These are phyloP conservation scores for Knufia petricola DNA, from an alignment of 2,329 filamentous ascomycete genomes.

Conservation along the genomic window DNA sequence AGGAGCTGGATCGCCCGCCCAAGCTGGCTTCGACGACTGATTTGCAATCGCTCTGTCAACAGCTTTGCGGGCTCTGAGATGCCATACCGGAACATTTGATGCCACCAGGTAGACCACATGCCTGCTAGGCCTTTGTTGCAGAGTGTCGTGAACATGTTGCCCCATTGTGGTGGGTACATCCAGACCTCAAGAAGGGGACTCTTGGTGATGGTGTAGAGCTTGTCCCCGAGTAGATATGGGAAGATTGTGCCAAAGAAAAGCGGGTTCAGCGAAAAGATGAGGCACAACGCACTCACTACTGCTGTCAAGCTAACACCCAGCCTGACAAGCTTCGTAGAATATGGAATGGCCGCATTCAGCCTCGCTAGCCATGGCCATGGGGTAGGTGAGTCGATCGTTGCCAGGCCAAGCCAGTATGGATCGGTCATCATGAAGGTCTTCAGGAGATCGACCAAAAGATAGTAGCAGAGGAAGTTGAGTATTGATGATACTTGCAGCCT, in stretches of 20 bases:
- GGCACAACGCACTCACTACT: conserved; percentile 51
- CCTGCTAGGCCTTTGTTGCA: conserved; percentile 62
- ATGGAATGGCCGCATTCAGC: conserved; percentile 8
- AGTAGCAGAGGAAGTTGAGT: conserved; percentile 42
- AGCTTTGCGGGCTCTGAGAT: conserved; percentile 27
- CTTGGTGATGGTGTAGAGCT: conserved; percentile 37
- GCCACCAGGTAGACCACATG: conserved; percentile 83
- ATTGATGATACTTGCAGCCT: conserved; percentile 11
- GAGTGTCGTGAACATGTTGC: conserved; percentile 28
- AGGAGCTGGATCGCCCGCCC: conserved; percentile 35
- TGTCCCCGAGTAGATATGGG: conserved; percentile 37
- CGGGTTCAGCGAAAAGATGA: conserved; percentile 52
- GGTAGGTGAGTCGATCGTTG: conserved; percentile 39
- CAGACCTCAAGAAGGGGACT: conserved; percentile 52
- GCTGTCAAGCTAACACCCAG: conserved; percentile 46
- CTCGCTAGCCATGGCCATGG: conserved; percentile 20
- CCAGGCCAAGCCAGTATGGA: conserved; percentile 60
- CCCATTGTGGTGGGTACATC: conserved; percentile 53
- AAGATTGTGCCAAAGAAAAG: conserved; percentile 48
- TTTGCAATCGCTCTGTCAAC: conserved; percentile 12
- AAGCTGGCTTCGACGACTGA: conserved; percentile 12
- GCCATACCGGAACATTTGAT: conserved; percentile 73
- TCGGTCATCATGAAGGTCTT: conserved; percentile 64
- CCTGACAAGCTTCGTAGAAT: conserved; percentile 44
- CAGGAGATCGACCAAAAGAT: conserved; percentile 59